Evolutionary conservation across 805 yeast species (phyloP).

Genomic region (Cyberlindnera xishuangbannaensis): DNA sequence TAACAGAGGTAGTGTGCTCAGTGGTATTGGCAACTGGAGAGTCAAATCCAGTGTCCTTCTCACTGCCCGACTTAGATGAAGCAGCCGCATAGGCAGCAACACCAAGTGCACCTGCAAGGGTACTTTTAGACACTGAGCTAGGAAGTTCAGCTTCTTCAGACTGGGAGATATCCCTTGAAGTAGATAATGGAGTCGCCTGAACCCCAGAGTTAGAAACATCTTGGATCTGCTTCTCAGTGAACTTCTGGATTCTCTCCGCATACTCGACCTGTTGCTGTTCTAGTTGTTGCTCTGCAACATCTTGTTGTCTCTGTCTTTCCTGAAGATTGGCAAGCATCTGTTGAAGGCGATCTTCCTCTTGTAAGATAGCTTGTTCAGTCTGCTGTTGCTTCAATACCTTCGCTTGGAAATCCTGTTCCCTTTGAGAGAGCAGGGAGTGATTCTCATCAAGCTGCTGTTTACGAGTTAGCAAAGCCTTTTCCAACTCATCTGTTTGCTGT

Average conservation of each 20-base stretch:
- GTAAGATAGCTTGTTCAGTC: conserved; percentile 31
- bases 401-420: conserved; percentile 27
- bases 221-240: conserved; percentile 34
- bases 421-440: conserved; percentile 14
- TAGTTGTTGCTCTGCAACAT: conserved; percentile 34
- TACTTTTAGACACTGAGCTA: conserved; percentile 21
- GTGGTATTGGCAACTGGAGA: conserved; percentile 21
- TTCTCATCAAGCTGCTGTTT: conserved; percentile 19
- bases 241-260: conserved; percentile 33
- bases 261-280: conserved; percentile 33
- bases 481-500: conserved; percentile 30
- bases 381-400: conserved; percentile 30
- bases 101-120: conserved; percentile 20
- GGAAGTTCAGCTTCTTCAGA: conserved; percentile 6
- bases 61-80: conserved; percentile 29
- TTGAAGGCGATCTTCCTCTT: conserved; percentile 32
- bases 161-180: conserved; percentile 1
- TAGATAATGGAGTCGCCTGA: conserved; percentile 13
- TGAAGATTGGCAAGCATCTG: conserved; percentile 30
- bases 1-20: conserved; percentile 23
- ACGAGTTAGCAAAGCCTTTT: conserved; percentile 31
- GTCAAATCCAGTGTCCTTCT: conserved; percentile 23
- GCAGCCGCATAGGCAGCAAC: conserved; percentile 27
- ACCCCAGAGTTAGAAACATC: conserved; percentile 24
- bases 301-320: conserved; percentile 32